Conservation (phyloP, 306 rosid genomes). For the Dryas octopetala region DNA sequence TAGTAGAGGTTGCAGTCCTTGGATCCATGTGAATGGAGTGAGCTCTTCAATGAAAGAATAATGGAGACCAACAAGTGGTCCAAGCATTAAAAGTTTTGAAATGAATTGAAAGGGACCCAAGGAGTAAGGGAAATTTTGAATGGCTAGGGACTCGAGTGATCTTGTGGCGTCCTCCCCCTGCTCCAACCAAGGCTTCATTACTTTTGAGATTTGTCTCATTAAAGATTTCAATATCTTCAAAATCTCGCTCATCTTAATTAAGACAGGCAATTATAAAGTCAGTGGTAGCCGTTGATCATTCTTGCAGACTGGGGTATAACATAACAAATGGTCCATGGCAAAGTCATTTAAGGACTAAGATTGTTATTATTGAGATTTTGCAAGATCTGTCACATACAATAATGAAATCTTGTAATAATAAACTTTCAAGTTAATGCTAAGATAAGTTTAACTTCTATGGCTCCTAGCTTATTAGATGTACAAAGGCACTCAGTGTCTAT, state of each 20-base stretch:
- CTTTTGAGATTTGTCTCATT: not conserved
- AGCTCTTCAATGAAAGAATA: not conserved
- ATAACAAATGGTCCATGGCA: too few species aligned
- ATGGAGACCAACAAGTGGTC: not conserved
- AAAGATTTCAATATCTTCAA: not conserved
- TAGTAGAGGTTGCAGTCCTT: not conserved
- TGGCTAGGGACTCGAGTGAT: not conserved
- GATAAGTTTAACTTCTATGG: not conserved
- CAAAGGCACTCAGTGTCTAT: constrained; percentile 18
- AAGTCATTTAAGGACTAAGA: too few species aligned
- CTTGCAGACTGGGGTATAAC: too few species aligned
- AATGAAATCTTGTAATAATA: not conserved
- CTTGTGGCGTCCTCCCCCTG: not conserved
- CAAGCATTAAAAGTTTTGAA: not conserved
- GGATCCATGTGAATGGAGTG: not conserved
- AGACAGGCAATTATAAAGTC: too few species aligned
- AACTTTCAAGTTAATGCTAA: not conserved
- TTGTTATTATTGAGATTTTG: not conserved
- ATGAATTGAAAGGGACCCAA: not conserved
- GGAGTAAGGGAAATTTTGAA: not conserved
- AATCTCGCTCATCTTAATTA: not conserved
- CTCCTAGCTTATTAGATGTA: constrained; percentile 8
- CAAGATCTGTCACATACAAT: not conserved
- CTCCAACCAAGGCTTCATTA: too few species aligned
- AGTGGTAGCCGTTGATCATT: too few species aligned